Conservation (phyloP, 352 stramenopile species). For the Phytophthora pluvialis region DNA sequence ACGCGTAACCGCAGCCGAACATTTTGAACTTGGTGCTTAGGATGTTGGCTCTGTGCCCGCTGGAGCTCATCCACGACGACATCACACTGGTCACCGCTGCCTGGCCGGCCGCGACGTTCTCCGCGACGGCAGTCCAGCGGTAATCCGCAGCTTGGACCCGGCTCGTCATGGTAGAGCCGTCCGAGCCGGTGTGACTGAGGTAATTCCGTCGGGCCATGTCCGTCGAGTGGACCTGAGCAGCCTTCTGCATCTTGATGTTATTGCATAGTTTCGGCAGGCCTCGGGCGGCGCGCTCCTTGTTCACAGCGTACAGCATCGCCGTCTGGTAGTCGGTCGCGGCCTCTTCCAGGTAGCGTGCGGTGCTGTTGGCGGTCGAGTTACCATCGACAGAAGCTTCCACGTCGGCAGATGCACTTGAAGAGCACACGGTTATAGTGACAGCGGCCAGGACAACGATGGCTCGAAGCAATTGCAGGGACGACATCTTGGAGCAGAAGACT, state of each 20-base stretch:
- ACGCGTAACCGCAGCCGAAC: constrained; percentile 42
- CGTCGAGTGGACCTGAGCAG: constrained; percentile 37
- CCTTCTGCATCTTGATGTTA: constrained; percentile 45
- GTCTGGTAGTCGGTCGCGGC: constrained; percentile 26
- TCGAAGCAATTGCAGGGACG: constrained; percentile 13
- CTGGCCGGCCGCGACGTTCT: constrained; percentile 66
- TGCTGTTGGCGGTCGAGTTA: constrained; percentile 10
- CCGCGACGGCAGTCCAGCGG: constrained; percentile 41
- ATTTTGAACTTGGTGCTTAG: constrained; percentile 37
- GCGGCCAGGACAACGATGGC: constrained; percentile 10
- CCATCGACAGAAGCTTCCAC: neutral
- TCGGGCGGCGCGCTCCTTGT: constrained; percentile 45
- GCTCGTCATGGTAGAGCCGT: constrained; percentile 46
- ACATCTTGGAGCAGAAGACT: constrained; percentile 19
- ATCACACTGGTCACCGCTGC: constrained; percentile 46
- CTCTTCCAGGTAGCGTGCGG: constrained; percentile 14
- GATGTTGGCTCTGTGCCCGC: constrained; percentile 51
- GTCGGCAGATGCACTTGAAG: constrained; percentile 9
- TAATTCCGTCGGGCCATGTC: constrained; percentile 57
- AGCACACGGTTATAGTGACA: constrained; percentile 3
- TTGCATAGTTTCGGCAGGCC: constrained; percentile 45
- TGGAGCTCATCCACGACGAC: constrained; percentile 61
- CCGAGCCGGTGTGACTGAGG: constrained; percentile 52
- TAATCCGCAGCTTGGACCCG: constrained; percentile 49
- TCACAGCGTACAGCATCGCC: constrained; percentile 53